Evolutionary conservation across 805 yeast species (phyloP), one percentile per base, ranked within the genome.

Genomic region (Lipomyces spencermartinsiae): DNA sequence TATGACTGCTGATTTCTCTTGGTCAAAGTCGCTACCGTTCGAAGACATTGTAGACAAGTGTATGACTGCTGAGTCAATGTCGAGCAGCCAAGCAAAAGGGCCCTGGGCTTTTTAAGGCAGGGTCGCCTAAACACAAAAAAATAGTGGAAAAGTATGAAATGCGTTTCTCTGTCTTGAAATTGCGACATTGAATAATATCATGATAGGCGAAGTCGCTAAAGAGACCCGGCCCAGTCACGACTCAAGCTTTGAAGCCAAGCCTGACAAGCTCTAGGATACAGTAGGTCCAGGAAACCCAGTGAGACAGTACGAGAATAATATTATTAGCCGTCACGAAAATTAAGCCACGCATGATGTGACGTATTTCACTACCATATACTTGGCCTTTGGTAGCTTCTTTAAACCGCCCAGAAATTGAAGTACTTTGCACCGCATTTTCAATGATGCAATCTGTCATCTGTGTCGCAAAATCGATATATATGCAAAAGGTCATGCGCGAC

Each of bases 381-480:
- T 49, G 54, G 19, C 9, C 4, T 16, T 49, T n/a, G 29, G 54
- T 49, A 22, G 53, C 25, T 46, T 46, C 2, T 10, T n/a, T n/a
- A n/a, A n/a, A n/a, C n/a, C n/a, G n/a, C n/a, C n/a, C n/a, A n/a
- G n/a, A n/a, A n/a, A n/a, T n/a, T n/a, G n/a, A n/a, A n/a, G n/a
- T n/a, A n/a, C n/a, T 46, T 35, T 6, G 1, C 53, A 46, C 54
- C 25, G 9, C 54, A 1, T 8, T 22, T 9, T 9, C 19, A 12
- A 49, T 49, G 54, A n/a, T 22, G 54, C 54, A 49, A n/a, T 49
- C 54, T 49, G 54, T 49, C 54, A n/a, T 12, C 19, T 12, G n/a
- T 8, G 9, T 49, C 16, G n/a, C 54, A n/a, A 49, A n/a, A n/a
- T 49, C 54, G 1, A 9, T n/a, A 2, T 9, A 49, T 12, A 6